phyloP scores from a whole-genome alignment of 805 yeast genomes.

The Danielia reshetovae region DNA sequence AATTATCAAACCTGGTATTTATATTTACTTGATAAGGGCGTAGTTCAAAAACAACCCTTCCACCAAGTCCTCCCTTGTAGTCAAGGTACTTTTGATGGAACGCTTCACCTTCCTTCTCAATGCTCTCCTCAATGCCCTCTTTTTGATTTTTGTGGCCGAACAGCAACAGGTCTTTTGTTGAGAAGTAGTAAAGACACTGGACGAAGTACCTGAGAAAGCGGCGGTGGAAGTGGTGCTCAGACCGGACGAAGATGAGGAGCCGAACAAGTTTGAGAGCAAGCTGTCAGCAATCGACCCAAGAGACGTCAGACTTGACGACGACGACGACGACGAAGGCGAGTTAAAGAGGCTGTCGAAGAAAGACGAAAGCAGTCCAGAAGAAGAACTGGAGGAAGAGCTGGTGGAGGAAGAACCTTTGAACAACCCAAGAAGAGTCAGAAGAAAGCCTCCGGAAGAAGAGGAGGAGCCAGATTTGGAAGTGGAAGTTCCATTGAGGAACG shows the following conservation, averaged over 20 bases:
- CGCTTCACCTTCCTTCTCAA: constrained; percentile 18
- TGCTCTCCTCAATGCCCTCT: constrained; percentile 22
- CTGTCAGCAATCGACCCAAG: constrained; percentile 8
- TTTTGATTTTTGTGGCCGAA: constrained; percentile 14
- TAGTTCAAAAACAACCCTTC: constrained; percentile 4
- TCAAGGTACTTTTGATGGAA: constrained; percentile 19
- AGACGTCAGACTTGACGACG: constrained; percentile 1
- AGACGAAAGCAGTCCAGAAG: constrained; percentile 2
- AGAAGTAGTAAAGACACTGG: background rate
- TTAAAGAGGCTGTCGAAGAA: background rate
- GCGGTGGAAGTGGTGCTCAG: constrained; percentile 4
- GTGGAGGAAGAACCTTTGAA: constrained; percentile 3
- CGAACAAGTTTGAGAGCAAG: constrained; percentile 9
- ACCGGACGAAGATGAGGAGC: constrained; percentile 5
- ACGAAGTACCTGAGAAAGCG: background rate
- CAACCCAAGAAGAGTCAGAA: constrained; percentile 7
- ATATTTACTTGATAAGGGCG: constrained; percentile 9
- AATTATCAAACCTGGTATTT: too few relatives aligned
- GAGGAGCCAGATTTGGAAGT: constrained; percentile 3
- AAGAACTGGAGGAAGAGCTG: background rate
- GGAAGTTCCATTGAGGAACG: constrained; percentile 7
- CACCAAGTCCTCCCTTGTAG: background rate
- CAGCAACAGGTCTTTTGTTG: constrained; percentile 22
- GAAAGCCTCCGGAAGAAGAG: constrained; percentile 10
- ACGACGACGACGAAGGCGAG: background rate